phyloP scores from a whole-genome alignment of 768 basidiomycete species.

The Coprinopsis marcescibilis region DNA sequence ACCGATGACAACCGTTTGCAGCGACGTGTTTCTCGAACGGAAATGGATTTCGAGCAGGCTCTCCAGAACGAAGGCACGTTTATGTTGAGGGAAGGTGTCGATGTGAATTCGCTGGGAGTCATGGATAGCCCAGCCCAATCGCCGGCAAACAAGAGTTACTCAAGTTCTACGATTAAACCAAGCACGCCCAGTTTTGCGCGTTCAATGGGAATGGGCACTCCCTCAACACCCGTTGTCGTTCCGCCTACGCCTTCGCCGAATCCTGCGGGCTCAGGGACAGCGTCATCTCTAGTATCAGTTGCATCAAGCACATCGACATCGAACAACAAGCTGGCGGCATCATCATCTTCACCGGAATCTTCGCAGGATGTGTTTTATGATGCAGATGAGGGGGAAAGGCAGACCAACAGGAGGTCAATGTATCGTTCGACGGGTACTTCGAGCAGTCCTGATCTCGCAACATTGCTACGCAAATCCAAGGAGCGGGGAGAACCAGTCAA shows the following conservation, averaged over 20 bases:
- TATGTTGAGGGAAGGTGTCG: slow-evolving; percentile 61
- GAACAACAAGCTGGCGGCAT: slow-evolving; percentile 11
- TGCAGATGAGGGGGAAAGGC: slow-evolving; percentile 54
- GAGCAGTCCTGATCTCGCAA: slow-evolving; percentile 88
- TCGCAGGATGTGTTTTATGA: slow-evolving; percentile 59
- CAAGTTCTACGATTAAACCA: slow-evolving; percentile 5
- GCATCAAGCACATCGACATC: slow-evolving; percentile 16
- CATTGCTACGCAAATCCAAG: slow-evolving; percentile 78
- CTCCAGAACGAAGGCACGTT: slow-evolving; percentile 64
- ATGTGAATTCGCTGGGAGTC: slow-evolving; percentile 60
- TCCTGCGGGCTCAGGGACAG: slow-evolving; percentile 2
- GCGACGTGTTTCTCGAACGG: slow-evolving; percentile 63
- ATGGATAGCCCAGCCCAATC: slow-evolving; percentile 36
- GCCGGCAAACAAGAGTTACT: slow-evolving; percentile 10
- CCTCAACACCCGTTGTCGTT: slow-evolving; percentile 55
- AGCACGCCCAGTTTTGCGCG: slow-evolving; percentile 2
- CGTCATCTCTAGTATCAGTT: slow-evolving; percentile 13
- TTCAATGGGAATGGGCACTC: slow-evolving; percentile 23
- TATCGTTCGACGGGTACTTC: slow-evolving; percentile 87
- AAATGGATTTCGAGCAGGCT: slow-evolving; percentile 80
- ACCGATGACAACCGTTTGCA: slow-evolving; percentile 38
- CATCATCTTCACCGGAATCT: slow-evolving; percentile 42
- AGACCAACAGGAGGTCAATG: slow-evolving; percentile 76
- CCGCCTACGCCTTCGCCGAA: slow-evolving; percentile 62
- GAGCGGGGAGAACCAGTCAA: slow-evolving; percentile 48